Conservation (phyloP, 1,284 basidiomycete species). For the Sanghuangporus weigelae region DNA sequence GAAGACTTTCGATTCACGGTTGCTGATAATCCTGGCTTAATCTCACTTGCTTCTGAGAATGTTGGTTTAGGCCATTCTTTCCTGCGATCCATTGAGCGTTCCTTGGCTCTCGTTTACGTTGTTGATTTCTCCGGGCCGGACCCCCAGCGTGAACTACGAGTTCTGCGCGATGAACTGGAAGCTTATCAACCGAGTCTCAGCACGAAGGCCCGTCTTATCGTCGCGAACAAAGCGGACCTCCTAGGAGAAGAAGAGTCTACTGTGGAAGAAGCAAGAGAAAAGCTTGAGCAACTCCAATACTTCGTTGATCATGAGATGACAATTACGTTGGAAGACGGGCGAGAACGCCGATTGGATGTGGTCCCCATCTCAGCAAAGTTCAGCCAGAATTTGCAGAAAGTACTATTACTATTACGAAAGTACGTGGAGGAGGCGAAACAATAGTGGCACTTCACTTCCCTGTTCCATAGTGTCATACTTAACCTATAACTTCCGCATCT, state of each 20-base stretch:
- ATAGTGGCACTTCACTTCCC: not conserved
- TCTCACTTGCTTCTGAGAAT: constrained; percentile 80
- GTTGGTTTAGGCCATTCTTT: constrained; percentile 94
- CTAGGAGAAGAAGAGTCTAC: constrained; percentile 41
- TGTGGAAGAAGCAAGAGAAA: constrained; percentile 50
- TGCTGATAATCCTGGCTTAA: constrained; percentile 96
- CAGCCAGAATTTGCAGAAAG: constrained; percentile 66
- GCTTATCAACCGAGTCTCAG: constrained; percentile 81
- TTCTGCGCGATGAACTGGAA: constrained; percentile 79
- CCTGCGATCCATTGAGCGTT: constrained; percentile 89
- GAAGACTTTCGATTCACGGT: constrained; percentile 88
- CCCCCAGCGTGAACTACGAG: constrained; percentile 72
- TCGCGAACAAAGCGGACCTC: constrained; percentile 94
- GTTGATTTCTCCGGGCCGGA: constrained; percentile 75
- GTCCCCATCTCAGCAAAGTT: constrained; percentile 79
- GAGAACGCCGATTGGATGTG: constrained; percentile 44
- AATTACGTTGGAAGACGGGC: not conserved
- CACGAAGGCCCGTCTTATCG: constrained; percentile 69
- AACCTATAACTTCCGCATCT: no score
- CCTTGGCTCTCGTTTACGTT: constrained; percentile 86
- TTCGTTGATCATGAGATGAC: constrained; percentile 48
- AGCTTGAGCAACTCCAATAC: constrained; percentile 49
- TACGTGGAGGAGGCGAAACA: constrained; percentile 61
- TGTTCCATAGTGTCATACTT: no score
- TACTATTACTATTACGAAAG: constrained; percentile 58